phyloP scores from a whole-genome alignment of 2,329 filamentous ascomycete genomes.

The Aureobasidium lini region DNA sequence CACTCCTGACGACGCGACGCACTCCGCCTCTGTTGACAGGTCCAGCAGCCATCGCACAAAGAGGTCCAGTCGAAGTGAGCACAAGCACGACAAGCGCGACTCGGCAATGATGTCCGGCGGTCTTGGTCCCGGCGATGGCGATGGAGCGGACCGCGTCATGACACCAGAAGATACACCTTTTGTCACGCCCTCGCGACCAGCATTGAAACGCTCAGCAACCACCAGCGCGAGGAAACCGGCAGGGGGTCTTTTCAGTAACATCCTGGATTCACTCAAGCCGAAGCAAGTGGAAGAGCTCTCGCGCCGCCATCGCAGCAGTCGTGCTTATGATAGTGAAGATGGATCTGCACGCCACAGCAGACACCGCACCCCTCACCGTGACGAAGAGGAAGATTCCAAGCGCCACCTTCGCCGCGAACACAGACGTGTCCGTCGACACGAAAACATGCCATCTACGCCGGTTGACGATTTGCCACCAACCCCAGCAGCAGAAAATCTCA shows the following conservation, averaged over 20 bases:
- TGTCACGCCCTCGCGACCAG: conserved; percentile 40
- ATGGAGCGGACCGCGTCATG: conserved; percentile 32
- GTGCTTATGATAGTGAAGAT: conserved; percentile 28
- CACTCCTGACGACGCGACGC: conserved; percentile 34
- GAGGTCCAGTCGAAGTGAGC: conserved; percentile 20
- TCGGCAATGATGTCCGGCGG: conserved; percentile 33
- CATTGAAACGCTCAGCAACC: conserved; percentile 55
- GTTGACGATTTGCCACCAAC: conserved; percentile 17
- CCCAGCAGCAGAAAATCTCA: conserved; percentile 26
- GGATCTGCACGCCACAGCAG: conserved; percentile 23
- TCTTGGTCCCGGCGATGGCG: conserved; percentile 30
- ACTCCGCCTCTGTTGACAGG: conserved; percentile 27
- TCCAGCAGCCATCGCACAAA: conserved; percentile 22
- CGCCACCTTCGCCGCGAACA: conserved; percentile 32
- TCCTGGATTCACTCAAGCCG: conserved; percentile 34
- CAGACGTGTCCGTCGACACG: conserved; percentile 25
- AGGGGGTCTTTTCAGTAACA: conserved; percentile 50
- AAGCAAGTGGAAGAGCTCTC: background rate
- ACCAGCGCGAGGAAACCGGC: conserved; percentile 51
- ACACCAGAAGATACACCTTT: conserved; percentile 46
- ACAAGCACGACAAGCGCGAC: conserved; percentile 33
- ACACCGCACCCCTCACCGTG: conserved; percentile 17
- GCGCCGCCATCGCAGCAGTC: background rate
- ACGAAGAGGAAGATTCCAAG: conserved; percentile 23
- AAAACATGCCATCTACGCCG: conserved; percentile 23